These are phyloP conservation scores for Grammothele lineata DNA, from an alignment of 768 basidiomycete species.

Conservation along the genomic window DNA sequence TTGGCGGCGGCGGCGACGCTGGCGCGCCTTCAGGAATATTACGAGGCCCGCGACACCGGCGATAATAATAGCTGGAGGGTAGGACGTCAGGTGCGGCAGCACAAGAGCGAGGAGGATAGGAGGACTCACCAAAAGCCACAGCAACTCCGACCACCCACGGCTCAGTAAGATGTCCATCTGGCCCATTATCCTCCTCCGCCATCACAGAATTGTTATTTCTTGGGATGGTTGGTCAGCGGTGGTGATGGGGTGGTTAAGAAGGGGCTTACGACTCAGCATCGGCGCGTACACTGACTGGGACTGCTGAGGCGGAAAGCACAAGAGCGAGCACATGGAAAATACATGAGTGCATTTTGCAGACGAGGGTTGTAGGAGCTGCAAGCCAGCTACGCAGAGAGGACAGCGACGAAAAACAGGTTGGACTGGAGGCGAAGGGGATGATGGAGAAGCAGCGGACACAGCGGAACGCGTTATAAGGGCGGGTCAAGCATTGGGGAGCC, in stretches of 20 bases:
- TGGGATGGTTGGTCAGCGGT: neutral
- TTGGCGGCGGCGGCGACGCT: conserved; percentile 6
- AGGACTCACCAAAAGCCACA: conserved; percentile 20
- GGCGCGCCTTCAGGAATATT: conserved; percentile 10
- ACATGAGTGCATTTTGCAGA: neutral
- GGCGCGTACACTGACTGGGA: neutral
- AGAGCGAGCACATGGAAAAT: neutral
- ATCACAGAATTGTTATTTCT: no score
- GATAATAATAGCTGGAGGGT: conserved; percentile 11
- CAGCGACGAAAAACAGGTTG: no score
- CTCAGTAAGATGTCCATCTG: conserved; percentile 20
- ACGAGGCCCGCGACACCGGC: conserved; percentile 3
- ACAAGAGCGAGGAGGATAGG: neutral
- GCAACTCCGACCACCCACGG: conserved; percentile 29
- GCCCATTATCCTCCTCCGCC: conserved; percentile 5
- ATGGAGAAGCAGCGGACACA: neutral
- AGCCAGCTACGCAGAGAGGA: no score
- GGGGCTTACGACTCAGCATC: neutral
- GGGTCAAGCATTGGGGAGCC: conserved; percentile 7
- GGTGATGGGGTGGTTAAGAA: neutral
- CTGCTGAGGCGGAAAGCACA: neutral
- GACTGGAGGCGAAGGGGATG: neutral
- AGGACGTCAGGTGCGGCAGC: neutral
- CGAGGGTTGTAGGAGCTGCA: no score
- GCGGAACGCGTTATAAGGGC: neutral